These are phyloP conservation scores for Quercus rubra DNA, from an alignment of 306 rosid species.

Conservation along the genomic window DNA sequence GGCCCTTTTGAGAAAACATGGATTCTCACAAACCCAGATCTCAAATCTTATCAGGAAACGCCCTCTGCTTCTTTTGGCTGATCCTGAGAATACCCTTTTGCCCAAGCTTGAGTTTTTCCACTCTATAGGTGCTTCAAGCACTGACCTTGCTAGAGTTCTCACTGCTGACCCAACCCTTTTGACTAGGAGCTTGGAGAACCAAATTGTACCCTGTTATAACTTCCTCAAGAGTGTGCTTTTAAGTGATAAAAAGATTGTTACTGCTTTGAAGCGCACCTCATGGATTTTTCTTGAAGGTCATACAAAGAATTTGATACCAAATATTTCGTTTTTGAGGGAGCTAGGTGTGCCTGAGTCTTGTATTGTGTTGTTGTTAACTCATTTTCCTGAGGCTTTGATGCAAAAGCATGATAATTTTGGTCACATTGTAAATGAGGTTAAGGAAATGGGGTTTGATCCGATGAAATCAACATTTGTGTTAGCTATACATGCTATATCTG, in stretches of 20 bases:
- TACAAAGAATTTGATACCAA: no score
- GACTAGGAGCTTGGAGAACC: no score
- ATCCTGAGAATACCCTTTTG: constrained; percentile 22
- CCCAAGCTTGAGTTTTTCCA: constrained; percentile 36
- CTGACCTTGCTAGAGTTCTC: constrained; percentile 26
- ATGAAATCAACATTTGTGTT: neutral
- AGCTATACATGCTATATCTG: constrained; percentile 4
- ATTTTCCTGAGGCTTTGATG: no score
- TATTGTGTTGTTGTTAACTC: no score
- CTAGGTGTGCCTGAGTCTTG: no score
- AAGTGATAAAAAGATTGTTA: no score
- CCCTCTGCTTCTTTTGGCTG: constrained; percentile 15
- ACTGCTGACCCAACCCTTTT: constrained; percentile 8
- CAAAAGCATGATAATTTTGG: no score
- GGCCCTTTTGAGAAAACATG: constrained; percentile 25
- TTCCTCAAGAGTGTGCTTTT: no score
- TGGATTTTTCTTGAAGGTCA: no score
- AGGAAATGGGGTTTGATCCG: constrained; percentile 24
- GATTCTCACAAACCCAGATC: constrained; percentile 29
- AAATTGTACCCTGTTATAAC: no score
- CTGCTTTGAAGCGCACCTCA: no score
- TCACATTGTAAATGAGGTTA: neutral
- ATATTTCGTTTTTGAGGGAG: no score
- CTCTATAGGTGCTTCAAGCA: constrained; percentile 29
- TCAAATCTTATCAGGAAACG: constrained; percentile 2